These are phyloP conservation scores for Phialophora chinensis DNA, from an alignment of 2,329 filamentous ascomycete genomes.

Conservation along the genomic window DNA sequence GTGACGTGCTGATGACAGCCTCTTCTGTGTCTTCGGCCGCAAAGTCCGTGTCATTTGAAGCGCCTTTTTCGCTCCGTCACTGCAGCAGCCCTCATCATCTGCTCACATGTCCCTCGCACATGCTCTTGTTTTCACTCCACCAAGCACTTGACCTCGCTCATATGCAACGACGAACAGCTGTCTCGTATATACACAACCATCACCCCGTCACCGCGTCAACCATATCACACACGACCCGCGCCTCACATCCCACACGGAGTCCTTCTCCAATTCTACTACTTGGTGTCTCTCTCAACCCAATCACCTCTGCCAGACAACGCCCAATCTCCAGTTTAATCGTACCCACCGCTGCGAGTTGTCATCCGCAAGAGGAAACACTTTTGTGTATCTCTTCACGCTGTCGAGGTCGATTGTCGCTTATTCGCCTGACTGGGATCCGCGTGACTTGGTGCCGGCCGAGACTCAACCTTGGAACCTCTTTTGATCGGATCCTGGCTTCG, in stretches of 20 bases:
- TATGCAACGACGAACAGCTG: not conserved
- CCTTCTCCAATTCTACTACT: constrained; percentile 15
- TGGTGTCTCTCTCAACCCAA: not conserved
- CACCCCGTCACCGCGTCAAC: constrained; percentile 1
- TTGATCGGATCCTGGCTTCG: not conserved
- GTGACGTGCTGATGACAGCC: not conserved
- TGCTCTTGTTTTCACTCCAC: constrained; percentile 5
- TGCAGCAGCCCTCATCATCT: not conserved
- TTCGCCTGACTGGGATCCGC: constrained; percentile 8
- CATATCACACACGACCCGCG: not conserved
- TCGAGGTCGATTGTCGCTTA: constrained; percentile 7
- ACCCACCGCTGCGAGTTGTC: constrained; percentile 12
- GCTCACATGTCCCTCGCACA: constrained; percentile 12
- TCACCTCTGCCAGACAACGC: not conserved
- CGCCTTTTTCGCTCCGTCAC: not conserved
- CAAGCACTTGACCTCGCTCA: constrained; percentile 12
- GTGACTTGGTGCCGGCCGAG: constrained; percentile 5
- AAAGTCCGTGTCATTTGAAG: not conserved
- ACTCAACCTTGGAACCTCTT: constrained; percentile 8
- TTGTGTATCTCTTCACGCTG: constrained; percentile 13
- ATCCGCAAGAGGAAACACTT: constrained; percentile 4
- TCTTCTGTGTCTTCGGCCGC: not conserved
- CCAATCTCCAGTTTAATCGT: constrained; percentile 13
- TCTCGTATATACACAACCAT: constrained; percentile 7
- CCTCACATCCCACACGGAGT: not conserved